Evolutionary conservation across 2,329 filamentous ascomycete species (phyloP).

Genomic region (Cryphonectria radicalis): DNA sequence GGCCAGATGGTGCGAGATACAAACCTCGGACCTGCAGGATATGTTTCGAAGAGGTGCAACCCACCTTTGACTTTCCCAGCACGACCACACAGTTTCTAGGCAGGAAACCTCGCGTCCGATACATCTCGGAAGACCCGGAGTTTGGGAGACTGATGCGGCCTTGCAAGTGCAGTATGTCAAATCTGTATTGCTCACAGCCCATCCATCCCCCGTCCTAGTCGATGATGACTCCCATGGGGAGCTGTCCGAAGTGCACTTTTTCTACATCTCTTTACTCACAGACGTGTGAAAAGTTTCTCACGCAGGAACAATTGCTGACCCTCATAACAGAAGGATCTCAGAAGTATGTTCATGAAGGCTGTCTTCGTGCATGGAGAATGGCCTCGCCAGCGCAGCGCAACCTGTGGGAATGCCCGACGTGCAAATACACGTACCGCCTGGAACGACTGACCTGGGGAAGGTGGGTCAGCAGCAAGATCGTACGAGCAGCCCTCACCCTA

Average conservation of each 20-base stretch:
- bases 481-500: constrained; percentile 73
- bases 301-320: constrained; percentile 7
- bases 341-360: constrained; percentile 92
- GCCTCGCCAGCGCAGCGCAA: constrained; percentile 72
- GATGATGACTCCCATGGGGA: not conserved
- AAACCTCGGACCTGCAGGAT: constrained; percentile 82
- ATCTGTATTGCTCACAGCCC: not conserved
- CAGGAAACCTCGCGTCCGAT: constrained; percentile 47
- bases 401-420: constrained; percentile 88
- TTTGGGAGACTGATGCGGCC: constrained; percentile 82
- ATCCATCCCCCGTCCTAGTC: not conserved
- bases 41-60: constrained; percentile 72
- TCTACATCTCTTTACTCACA: not conserved
- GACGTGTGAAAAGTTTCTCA: not conserved
- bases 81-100: constrained; percentile 40
- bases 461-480: constrained; percentile 67
- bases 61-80: constrained; percentile 49
- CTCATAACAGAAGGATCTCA: constrained; percentile 67
- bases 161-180: constrained; percentile 72
- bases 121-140: constrained; percentile 74
- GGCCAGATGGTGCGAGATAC: constrained; percentile 51
- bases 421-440: constrained; percentile 80
- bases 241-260: not conserved
- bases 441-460: constrained; percentile 76
- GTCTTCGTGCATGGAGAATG: constrained; percentile 80